These are phyloP conservation scores for Cicer chorassanicum DNA, from an alignment of 306 rosid genomes.

Conservation along the genomic window DNA sequence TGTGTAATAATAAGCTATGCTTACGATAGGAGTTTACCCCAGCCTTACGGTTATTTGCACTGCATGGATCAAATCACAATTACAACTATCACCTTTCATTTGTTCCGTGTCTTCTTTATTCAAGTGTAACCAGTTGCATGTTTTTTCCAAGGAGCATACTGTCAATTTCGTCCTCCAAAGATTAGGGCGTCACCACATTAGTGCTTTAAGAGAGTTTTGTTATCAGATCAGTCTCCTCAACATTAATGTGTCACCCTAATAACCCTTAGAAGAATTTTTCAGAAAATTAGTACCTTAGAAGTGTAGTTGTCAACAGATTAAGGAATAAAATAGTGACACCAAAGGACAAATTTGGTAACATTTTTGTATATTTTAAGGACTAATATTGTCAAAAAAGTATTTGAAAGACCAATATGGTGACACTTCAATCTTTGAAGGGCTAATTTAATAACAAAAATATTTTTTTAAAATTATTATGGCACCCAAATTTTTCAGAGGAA, in stretches of 20 bases:
- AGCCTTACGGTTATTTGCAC: slow-evolving; percentile 15
- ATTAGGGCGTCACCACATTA: neutral
- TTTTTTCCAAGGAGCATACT: neutral
- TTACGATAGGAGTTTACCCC: neutral
- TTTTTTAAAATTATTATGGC: neutral
- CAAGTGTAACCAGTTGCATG: slow-evolving; percentile 10
- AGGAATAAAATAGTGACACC: neutral
- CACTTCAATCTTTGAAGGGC: neutral
- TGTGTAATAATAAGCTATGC: slow-evolving; percentile 14
- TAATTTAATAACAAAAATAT: slow-evolving; percentile 13
- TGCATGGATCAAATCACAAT: slow-evolving; percentile 23
- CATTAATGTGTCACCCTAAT: slow-evolving; percentile 2
- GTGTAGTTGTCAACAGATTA: neutral
- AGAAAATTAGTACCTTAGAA: neutral
- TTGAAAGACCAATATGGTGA: neutral
- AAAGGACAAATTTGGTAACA: neutral
- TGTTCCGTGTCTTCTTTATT: slow-evolving; percentile 20
- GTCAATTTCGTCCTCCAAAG: slow-evolving; percentile 4
- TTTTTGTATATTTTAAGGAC: neutral
- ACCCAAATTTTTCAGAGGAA: neutral
- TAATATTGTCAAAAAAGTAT: neutral
- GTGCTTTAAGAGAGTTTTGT: slow-evolving; percentile 1
- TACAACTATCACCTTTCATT: slow-evolving; percentile 18
- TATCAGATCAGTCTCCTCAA: neutral
- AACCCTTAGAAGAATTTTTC: slow-evolving; percentile 8